Conservation (phyloP, 2,329 filamentous ascomycete species). For the Cordyceps cateniannulata region DNA sequence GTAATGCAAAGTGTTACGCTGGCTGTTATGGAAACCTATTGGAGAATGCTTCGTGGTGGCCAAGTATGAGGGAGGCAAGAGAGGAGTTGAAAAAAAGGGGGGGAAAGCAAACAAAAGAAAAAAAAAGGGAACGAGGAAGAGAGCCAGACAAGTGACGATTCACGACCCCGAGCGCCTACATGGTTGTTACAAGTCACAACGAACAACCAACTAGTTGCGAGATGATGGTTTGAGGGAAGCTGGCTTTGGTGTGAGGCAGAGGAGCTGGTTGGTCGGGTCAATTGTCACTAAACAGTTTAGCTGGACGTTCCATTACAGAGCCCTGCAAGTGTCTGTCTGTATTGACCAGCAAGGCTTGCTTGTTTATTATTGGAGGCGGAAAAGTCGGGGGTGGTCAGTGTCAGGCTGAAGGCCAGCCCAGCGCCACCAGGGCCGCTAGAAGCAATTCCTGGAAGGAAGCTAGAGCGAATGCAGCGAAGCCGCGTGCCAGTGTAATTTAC, state of each 20-base stretch:
- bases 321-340: no score
- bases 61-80: not conserved
- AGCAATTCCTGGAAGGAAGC: not conserved
- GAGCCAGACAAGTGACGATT: no score
- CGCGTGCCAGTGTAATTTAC: not conserved
- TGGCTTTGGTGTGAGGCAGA: not conserved
- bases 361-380: not conserved
- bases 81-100: not conserved
- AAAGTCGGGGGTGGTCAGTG: not conserved
- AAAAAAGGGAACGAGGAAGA: not conserved
- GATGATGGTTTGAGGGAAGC: not conserved
- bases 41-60: not conserved
- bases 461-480: not conserved
- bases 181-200: not conserved
- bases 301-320: no score
- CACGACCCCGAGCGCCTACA: no score
- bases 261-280: not conserved
- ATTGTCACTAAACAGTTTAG: no score
- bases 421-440: not conserved
- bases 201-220: not conserved
- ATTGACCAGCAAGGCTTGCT: not conserved
- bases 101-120: not conserved
- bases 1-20: not conserved
- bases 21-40: not conserved
- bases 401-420: not conserved